These are phyloP conservation scores for Delphinella strobiligena DNA, from an alignment of 2,329 filamentous ascomycete genomes.

Conservation along the genomic window DNA sequence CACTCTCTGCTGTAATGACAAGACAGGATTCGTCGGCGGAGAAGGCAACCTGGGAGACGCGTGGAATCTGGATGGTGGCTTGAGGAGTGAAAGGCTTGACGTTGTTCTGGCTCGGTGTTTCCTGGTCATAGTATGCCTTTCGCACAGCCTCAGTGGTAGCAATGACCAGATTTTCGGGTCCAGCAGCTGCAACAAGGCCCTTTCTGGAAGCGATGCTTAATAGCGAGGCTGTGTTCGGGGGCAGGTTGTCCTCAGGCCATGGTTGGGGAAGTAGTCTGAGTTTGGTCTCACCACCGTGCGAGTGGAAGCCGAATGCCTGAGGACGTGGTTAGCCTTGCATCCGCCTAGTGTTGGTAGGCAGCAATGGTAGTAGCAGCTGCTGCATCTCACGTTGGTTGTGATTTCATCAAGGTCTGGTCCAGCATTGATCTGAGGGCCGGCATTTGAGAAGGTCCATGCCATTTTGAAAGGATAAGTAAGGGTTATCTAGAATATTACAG, in stretches of 20 bases:
- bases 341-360: neutral
- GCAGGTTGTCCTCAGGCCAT: conserved; percentile 60
- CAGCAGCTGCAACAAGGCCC: conserved; percentile 76
- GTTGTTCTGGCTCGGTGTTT: conserved; percentile 43
- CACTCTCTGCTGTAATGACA: conserved; percentile 68
- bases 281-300: conserved; percentile 69
- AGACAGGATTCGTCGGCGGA: conserved; percentile 80
- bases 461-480: no score
- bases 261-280: conserved; percentile 63
- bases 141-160: conserved; percentile 67
- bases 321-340: conserved; percentile 1
- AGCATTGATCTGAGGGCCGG: conserved; percentile 32
- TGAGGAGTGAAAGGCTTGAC: conserved; percentile 62
- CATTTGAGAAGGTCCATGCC: conserved; percentile 52
- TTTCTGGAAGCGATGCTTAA: conserved; percentile 69
- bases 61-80: conserved; percentile 58
- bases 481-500: no score
- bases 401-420: conserved; percentile 66
- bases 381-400: conserved; percentile 66
- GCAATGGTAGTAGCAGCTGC: no score
- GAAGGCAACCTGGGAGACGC: conserved; percentile 81
- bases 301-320: conserved; percentile 58
- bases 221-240: conserved; percentile 67
- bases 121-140: conserved; percentile 47
- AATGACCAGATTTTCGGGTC: conserved; percentile 66